Conservation (phyloP, 2,329 filamentous ascomycete species). For the Sarocladium strictum region DNA sequence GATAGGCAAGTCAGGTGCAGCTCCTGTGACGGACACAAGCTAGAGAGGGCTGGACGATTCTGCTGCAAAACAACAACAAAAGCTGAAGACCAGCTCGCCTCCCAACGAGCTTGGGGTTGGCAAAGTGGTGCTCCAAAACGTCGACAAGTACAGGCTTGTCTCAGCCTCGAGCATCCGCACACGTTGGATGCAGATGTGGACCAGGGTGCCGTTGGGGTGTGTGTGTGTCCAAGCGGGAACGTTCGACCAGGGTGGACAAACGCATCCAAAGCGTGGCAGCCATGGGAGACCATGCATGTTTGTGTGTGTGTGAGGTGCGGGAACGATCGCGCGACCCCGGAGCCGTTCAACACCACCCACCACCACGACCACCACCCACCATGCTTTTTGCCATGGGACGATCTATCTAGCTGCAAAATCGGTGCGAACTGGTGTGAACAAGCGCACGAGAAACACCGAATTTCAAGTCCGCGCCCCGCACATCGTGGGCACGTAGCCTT, state of each 20-base stretch:
- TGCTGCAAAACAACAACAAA: too few relatives aligned
- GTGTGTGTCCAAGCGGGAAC: background rate
- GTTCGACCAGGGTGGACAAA: constrained; percentile 8
- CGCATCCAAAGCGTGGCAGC: constrained; percentile 3
- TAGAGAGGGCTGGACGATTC: background rate
- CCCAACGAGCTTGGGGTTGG: background rate
- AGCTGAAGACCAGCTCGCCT: background rate
- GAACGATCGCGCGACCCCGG: constrained; percentile 16
- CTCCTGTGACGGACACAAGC: background rate
- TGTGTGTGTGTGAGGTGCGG: constrained; percentile 15
- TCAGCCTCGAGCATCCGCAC: constrained; percentile 7
- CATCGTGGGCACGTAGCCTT: background rate
- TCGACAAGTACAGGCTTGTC: too few relatives aligned
- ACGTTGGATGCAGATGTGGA: background rate
- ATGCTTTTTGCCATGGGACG: background rate
- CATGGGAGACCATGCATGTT: constrained; percentile 3
- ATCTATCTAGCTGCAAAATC: background rate
- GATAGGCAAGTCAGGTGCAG: background rate
- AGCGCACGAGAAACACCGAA: background rate
- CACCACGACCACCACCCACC: background rate
- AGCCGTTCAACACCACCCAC: constrained; percentile 10
- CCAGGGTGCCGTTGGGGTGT: background rate
- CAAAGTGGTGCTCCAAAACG: background rate
- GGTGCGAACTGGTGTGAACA: background rate
- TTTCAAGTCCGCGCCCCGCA: background rate